These are phyloP conservation scores for Baorangia bicolor DNA, from an alignment of 768 basidiomycete species.

Conservation along the genomic window DNA sequence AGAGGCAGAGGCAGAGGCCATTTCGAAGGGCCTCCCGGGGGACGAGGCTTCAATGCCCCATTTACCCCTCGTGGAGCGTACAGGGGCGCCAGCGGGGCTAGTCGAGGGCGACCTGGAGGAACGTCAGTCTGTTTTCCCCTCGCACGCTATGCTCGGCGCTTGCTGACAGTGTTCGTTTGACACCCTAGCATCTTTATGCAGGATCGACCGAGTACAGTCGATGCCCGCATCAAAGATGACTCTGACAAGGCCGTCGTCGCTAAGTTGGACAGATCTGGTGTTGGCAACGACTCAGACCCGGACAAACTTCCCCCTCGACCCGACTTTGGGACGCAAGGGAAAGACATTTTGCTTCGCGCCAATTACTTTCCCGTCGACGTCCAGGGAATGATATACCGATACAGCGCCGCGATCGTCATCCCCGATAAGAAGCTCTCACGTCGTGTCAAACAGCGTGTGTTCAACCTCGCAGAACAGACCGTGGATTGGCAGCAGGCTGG, in stretches of 20 bases:
- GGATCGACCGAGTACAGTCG: conserved; percentile 43
- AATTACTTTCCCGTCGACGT: conserved; percentile 49
- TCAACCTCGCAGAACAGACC: conserved; percentile 43
- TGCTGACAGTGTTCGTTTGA: background rate
- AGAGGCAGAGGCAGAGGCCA: conserved; percentile 24
- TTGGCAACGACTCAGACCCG: background rate
- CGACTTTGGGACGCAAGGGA: conserved; percentile 43
- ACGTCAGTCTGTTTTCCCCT: conserved; percentile 13
- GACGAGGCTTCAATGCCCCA: conserved; percentile 10
- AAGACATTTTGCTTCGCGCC: conserved; percentile 41
- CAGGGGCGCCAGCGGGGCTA: conserved; percentile 19
- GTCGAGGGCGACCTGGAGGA: conserved; percentile 16
- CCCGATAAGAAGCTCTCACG: conserved; percentile 22
- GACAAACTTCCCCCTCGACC: conserved; percentile 44
- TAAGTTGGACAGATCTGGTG: conserved; percentile 24
- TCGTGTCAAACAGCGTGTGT: conserved; percentile 42
- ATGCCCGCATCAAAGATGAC: conserved; percentile 47
- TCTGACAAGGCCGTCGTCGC: conserved; percentile 40
- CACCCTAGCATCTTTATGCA: conserved; percentile 33
- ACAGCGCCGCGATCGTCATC: conserved; percentile 35
- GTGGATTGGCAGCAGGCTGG: conserved; percentile 38
- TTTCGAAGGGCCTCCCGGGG: background rate
- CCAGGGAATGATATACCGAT: conserved; percentile 40
- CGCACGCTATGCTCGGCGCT: background rate
- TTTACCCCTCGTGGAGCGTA: conserved; percentile 17